These are phyloP conservation scores for Leptographium lundbergii DNA, from an alignment of 2,329 filamentous ascomycete species.

Conservation along the genomic window DNA sequence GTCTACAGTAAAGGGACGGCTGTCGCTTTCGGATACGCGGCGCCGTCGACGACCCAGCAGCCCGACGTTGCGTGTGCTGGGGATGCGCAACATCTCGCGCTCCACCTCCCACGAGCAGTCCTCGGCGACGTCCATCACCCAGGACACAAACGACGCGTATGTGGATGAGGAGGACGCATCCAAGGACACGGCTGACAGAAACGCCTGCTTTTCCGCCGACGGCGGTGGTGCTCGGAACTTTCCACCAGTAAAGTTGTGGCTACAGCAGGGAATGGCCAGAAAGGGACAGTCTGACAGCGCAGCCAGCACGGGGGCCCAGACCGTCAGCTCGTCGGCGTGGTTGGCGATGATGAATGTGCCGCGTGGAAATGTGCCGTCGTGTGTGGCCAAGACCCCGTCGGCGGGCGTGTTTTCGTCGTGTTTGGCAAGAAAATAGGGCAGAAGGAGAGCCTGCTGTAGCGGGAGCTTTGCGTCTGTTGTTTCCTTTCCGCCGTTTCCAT, in stretches of 20 bases:
- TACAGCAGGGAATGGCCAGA: conserved; percentile 91
- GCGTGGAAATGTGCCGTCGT: conserved; percentile 53
- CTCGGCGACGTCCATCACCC: conserved; percentile 56
- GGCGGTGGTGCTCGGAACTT: conserved; percentile 55
- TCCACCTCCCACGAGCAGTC: conserved; percentile 68
- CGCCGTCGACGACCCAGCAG: conserved; percentile 51
- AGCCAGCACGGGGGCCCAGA: conserved; percentile 88
- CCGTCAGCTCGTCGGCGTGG: conserved; percentile 89
- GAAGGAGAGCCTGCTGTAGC: conserved; percentile 31
- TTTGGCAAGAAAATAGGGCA: conserved; percentile 2
- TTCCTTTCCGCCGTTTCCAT: conserved; percentile 27
- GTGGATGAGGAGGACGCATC: conserved; percentile 46
- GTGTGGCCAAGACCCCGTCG: conserved; percentile 18
- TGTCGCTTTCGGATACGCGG: background rate
- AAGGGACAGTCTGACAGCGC: conserved; percentile 66
- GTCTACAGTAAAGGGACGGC: conserved; percentile 21
- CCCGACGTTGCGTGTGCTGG: conserved; percentile 77
- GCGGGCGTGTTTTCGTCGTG: background rate
- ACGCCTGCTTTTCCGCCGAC: conserved; percentile 23
- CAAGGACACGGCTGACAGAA: conserved; percentile 32
- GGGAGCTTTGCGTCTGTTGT: conserved; percentile 3
- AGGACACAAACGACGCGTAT: conserved; percentile 73
- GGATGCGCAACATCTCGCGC: conserved; percentile 78
- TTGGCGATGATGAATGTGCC: conserved; percentile 93
- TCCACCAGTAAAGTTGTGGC: conserved; percentile 68